Base-by-base conservation (phyloP, 768 basidiomycete species). In the Trichaptum fuscoviolaceum region DNA sequence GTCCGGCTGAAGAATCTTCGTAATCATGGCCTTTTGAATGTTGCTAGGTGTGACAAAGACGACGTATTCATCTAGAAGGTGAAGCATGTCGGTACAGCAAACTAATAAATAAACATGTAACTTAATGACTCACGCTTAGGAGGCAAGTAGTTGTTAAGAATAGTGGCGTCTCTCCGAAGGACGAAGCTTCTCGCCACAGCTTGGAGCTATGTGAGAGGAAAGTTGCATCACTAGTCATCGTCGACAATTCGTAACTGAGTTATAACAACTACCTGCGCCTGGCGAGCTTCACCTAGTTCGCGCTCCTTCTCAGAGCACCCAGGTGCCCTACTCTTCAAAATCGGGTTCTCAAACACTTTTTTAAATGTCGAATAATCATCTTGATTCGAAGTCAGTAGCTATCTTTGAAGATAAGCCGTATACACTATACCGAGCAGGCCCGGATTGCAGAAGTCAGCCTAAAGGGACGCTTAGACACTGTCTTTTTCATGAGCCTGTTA, bases 391-490 rank as follows among this genome's bases (percentile, higher is more conserved):
- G 36, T 70, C 25, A 63, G 63, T 36, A 15, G 26, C 7, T 15
- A 63, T 36, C 60, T 58, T 66, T 61, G 17, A 18, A 27, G 65
- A 58, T 24, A 18, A 0, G 36, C 15, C 63, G 12, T 42, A 58
- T 25, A 27, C 25, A 18, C 73, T 75, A 35, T 68, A 92, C 92
- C 93, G 30, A 99, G 83, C 24, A 98, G 75, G 24, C 93, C 92
- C 27, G 97, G 96, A 75, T 97, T 98, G 75, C 93, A 93, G 74
- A 98, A 99, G 67, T 97, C 89, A 34, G 90, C 89, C 93, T 94
- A 67, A 36, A 67, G 65, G 57, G 65, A 57, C 63, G 25, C 42
- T 65, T 60, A 2, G 35, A n/a, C 8, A 52, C 17, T 9, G 63
- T 20, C 57, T 30, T 30, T 8, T 30, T 30, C 30, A 30, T 30